These are phyloP conservation scores for Penicillium turbatum DNA, from an alignment of 495 filamentous ascomycete species.

Conservation along the genomic window DNA sequence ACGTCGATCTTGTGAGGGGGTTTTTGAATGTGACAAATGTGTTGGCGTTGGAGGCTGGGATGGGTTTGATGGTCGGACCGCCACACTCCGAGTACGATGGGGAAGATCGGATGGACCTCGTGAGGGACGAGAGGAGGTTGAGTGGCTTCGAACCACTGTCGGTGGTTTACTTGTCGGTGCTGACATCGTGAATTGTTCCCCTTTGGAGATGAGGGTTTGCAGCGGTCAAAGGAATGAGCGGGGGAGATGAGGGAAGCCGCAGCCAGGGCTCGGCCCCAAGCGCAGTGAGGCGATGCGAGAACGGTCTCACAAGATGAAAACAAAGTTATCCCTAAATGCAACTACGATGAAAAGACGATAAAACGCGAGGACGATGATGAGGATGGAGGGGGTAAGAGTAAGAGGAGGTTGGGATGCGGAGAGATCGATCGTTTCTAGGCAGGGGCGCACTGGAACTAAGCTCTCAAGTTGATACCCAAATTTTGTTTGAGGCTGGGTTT, in stretches of 20 bases:
- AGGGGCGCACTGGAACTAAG: constrained; percentile 5
- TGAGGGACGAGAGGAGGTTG: constrained; percentile 51
- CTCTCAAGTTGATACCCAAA: constrained; percentile 13
- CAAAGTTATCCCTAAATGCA: not conserved
- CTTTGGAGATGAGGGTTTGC: constrained; percentile 9
- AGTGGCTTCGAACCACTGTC: constrained; percentile 50
- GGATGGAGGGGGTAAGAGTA: constrained; percentile 8
- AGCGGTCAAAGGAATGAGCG: constrained; percentile 26
- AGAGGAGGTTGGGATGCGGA: constrained; percentile 11
- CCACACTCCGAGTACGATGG: constrained; percentile 54
- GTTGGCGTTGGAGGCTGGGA: constrained; percentile 33
- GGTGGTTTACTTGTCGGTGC: constrained; percentile 44
- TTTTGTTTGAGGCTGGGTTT: constrained; percentile 11
- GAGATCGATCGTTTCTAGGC: constrained; percentile 11
- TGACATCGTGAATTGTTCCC: constrained; percentile 39
- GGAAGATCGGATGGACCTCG: constrained; percentile 48
- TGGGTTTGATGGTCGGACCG: constrained; percentile 40
- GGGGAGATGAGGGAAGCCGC: constrained; percentile 19
- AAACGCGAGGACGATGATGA: not conserved
- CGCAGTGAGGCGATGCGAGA: constrained; percentile 4
- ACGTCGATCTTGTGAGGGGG: constrained; percentile 48
- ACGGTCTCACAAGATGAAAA: not conserved
- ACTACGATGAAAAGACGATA: not conserved
- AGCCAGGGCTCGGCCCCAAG: constrained; percentile 9
- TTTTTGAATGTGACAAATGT: constrained; percentile 45